Conservation (phyloP, 1,139 yeast genomes). For the Insectozyma bohioensis region DNA sequence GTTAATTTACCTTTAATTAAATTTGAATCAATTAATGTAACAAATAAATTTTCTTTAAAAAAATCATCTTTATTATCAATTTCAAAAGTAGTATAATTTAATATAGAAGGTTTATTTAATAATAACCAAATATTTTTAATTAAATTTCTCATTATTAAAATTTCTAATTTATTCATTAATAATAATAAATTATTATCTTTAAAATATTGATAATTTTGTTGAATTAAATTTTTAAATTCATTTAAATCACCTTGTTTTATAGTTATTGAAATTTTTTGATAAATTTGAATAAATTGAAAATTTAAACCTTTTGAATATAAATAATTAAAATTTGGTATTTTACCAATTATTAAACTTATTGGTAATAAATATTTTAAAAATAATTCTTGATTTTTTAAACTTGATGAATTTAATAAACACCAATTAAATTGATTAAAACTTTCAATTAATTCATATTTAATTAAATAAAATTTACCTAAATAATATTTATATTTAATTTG, state of each 20-base stretch:
- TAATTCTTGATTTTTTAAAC: constrained; percentile 22
- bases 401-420: constrained; percentile 46
- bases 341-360: constrained; percentile 53
- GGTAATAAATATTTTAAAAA: constrained; percentile 55
- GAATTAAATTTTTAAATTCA: constrained; percentile 30
- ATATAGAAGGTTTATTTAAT: constrained; percentile 24
- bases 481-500: constrained; percentile 67
- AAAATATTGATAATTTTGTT: constrained; percentile 33
- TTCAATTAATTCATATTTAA: constrained; percentile 55
- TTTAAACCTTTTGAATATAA: constrained; percentile 12
- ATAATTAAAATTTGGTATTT: constrained; percentile 36
- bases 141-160: constrained; percentile 49
- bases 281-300: constrained; percentile 30
- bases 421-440: constrained; percentile 62
- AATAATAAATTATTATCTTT: constrained; percentile 33
- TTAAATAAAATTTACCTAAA: constrained; percentile 63
- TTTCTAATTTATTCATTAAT: constrained; percentile 29
- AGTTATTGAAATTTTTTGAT: constrained; percentile 33
- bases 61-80: constrained; percentile 23
- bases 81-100: constrained; percentile 30
- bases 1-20: constrained; percentile 53
- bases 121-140: constrained; percentile 35
- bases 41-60: constrained; percentile 47
- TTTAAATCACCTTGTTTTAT: constrained; percentile 42
- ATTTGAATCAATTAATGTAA: constrained; percentile 53